Conservation (phyloP, 306 rosid species). For the Quillaja saponaria region DNA sequence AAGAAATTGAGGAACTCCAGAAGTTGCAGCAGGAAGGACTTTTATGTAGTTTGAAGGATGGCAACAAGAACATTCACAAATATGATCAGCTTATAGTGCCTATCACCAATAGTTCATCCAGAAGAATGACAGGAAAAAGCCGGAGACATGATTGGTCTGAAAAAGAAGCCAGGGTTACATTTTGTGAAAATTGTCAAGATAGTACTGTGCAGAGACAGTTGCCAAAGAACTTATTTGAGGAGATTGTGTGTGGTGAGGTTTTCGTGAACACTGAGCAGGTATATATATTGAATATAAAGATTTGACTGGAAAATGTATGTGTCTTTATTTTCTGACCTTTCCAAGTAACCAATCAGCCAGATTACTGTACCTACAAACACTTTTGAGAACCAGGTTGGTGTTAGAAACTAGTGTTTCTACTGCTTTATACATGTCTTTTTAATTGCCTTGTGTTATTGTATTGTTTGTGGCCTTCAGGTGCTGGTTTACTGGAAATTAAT, state of each 20-base stretch:
- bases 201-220: conserved; percentile 37
- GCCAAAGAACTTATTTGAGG: conserved; percentile 35
- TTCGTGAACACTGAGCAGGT: conserved; percentile 29
- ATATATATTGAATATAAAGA: too few relatives aligned
- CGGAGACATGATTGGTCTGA: conserved; percentile 39
- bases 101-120: conserved; percentile 36
- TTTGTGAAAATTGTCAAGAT: conserved; percentile 37
- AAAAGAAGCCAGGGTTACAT: conserved; percentile 31
- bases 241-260: conserved; percentile 37
- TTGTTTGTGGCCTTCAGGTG: conserved; percentile 63
- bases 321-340: too few relatives aligned
- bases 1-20: conserved; percentile 62
- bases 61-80: conserved; percentile 19
- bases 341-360: conserved; percentile 8
- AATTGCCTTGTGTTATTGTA: conserved; percentile 25
- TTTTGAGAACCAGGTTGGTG: conserved; percentile 64
- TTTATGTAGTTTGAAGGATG: conserved; percentile 35
- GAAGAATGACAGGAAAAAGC: conserved; percentile 51
- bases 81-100: conserved; percentile 9
- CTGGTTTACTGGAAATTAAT: conserved; percentile 30
- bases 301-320: too few relatives aligned
- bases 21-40: conserved; percentile 45
- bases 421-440: conserved; percentile 22
- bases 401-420: conserved; percentile 20
- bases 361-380: conserved; percentile 38